Evolutionary conservation across 345 rosid genomes (phyloP).

Genomic region (Barbarea vulgaris): DNA sequence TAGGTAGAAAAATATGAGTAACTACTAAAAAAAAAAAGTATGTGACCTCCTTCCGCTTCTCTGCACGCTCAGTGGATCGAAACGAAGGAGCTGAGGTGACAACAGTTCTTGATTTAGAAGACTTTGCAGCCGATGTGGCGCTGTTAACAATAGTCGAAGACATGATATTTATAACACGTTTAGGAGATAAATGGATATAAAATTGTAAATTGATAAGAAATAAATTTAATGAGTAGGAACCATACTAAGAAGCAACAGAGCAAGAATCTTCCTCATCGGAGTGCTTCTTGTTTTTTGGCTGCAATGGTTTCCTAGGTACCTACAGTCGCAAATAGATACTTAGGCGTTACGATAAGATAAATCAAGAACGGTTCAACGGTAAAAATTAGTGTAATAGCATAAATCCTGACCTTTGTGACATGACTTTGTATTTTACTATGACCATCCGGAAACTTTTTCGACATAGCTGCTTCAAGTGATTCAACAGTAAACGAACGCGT

Average conservation of each 20-base stretch:
- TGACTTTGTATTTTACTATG: constrained; percentile 24
- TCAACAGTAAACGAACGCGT: constrained; percentile 51
- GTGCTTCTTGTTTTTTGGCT: constrained; percentile 68
- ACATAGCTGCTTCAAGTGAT: constrained; percentile 36
- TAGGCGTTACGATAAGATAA: not conserved
- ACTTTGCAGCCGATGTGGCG: constrained; percentile 58
- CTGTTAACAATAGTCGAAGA: constrained; percentile 50
- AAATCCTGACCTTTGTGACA: constrained; percentile 28
- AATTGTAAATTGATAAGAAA: constrained; percentile 5
- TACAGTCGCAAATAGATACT: constrained; percentile 39
- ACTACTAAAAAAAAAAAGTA: not conserved
- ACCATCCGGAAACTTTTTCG: constrained; percentile 29
- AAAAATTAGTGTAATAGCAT: constrained; percentile 1
- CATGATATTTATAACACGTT: not conserved
- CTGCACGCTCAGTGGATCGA: constrained; percentile 77
- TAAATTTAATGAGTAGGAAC: not conserved
- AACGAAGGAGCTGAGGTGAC: constrained; percentile 71
- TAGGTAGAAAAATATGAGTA: not conserved
- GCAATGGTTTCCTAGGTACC: constrained; percentile 63
- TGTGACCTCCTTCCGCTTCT: constrained; percentile 82
- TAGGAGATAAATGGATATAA: not conserved
- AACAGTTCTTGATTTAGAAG: constrained; percentile 46
- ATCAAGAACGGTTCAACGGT: not conserved
- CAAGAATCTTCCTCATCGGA: constrained; percentile 73
- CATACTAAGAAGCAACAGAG: constrained; percentile 73